Conservation (phyloP, 2,329 filamentous ascomycete species). For the Fusarium ambrosium region DNA sequence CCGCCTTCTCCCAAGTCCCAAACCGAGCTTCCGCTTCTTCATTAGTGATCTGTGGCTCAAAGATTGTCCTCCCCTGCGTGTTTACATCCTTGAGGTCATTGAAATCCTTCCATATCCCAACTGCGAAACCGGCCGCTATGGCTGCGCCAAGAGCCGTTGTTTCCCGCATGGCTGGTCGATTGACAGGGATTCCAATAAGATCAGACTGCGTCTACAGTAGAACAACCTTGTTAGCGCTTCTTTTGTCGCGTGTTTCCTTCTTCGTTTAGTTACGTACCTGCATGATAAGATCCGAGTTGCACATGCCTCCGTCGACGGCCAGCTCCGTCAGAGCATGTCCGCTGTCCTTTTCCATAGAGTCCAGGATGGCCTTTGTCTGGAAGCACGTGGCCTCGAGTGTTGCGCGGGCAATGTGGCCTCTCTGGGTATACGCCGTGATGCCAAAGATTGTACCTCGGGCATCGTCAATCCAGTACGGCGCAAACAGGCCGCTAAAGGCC, state of each 20-base stretch:
- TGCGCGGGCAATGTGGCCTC: conserved; percentile 82
- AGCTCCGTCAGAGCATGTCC: conserved; percentile 79
- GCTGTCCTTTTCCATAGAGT: conserved; percentile 85
- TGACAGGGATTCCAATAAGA: conserved; percentile 83
- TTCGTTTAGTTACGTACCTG: conserved; percentile 58
- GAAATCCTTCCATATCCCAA: conserved; percentile 80
- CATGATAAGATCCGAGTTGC: conserved; percentile 85
- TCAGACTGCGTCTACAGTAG: conserved; percentile 76
- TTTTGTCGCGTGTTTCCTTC: neutral
- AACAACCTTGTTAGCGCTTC: conserved; percentile 7
- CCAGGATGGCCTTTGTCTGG: conserved; percentile 85
- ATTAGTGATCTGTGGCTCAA: conserved; percentile 74
- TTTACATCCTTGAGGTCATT: conserved; percentile 81
- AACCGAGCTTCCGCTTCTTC: conserved; percentile 74
- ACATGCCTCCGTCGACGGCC: conserved; percentile 89
- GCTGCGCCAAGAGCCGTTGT: conserved; percentile 86
- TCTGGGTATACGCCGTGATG: conserved; percentile 81
- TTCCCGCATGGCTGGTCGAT: conserved; percentile 85
- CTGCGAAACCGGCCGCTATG: conserved; percentile 84
- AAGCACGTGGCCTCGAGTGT: conserved; percentile 87
- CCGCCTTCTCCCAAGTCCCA: conserved; percentile 80
- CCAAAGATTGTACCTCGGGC: conserved; percentile 84
- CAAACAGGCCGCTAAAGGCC: conserved; percentile 84
- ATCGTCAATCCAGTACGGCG: conserved; percentile 89
- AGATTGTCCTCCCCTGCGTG: conserved; percentile 75